phyloP scores from a whole-genome alignment of 495 filamentous ascomycete species.

The Parathielavia appendiculata region DNA sequence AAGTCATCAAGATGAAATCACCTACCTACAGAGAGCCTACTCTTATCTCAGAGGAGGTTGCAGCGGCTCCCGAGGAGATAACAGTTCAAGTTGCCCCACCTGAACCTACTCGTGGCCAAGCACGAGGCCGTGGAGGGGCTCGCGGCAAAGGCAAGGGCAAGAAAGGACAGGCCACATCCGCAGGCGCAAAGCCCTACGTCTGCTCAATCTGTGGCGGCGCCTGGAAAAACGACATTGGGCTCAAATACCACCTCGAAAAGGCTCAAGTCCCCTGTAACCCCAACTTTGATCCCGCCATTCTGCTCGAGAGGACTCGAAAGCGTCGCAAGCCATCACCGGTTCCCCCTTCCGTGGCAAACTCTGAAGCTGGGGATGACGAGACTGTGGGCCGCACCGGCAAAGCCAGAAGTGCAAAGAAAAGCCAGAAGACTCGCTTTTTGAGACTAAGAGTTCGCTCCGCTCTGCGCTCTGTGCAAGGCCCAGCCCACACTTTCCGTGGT shows the following conservation, averaged over 20 bases:
- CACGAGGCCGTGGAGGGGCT: slow-evolving; percentile 19
- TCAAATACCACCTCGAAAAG: slow-evolving; percentile 50
- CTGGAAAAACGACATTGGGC: slow-evolving; percentile 50
- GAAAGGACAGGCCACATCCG: slow-evolving; percentile 15
- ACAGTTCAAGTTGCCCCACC: slow-evolving; percentile 10
- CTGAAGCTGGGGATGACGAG: slow-evolving; percentile 38
- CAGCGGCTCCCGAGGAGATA: slow-evolving; percentile 5
- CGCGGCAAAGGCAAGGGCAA: slow-evolving; percentile 15
- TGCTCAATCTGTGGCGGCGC: slow-evolving; percentile 46
- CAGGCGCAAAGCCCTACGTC: slow-evolving; percentile 27
- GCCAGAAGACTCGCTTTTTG: not conserved
- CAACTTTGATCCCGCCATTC: slow-evolving; percentile 34
- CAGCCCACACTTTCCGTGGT: slow-evolving; percentile 12
- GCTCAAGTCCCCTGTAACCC: slow-evolving; percentile 48
- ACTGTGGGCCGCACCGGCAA: slow-evolving; percentile 15
- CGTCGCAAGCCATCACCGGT: slow-evolving; percentile 24
- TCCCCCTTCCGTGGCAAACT: slow-evolving; percentile 23
- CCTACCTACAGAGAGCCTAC: not conserved
- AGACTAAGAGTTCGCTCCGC: slow-evolving; percentile 10
- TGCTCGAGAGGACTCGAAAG: slow-evolving; percentile 24
- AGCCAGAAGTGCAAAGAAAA: slow-evolving; percentile 12
- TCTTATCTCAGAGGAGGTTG: slow-evolving; percentile 3
- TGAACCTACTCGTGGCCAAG: slow-evolving; percentile 18
- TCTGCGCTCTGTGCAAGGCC: slow-evolving; percentile 11
- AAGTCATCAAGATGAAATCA: slow-evolving; percentile 10